These are phyloP conservation scores for Phytophthora ramorum DNA, from an alignment of 352 stramenopile species.

Conservation along the genomic window DNA sequence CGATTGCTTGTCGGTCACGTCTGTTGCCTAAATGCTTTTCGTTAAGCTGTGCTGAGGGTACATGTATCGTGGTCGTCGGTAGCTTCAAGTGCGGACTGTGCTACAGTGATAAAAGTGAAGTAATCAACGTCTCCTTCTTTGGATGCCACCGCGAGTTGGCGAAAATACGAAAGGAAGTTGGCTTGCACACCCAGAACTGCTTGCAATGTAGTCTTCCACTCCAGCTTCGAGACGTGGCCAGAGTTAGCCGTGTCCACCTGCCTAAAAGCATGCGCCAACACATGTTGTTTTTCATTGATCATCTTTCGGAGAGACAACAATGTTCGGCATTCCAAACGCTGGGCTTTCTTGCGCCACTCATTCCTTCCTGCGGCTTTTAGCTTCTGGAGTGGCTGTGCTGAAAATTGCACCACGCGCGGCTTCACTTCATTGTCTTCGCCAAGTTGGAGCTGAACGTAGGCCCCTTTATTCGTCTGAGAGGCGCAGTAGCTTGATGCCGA, in stretches of 20 bases:
- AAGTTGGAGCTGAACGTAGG: constrained; percentile 61
- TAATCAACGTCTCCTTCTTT: constrained; percentile 55
- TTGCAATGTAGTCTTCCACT: constrained; percentile 61
- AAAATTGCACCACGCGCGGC: constrained; percentile 91
- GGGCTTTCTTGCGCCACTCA: constrained; percentile 74
- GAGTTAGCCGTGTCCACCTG: constrained; percentile 33
- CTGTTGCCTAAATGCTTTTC: too few species aligned
- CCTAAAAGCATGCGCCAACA: constrained; percentile 47
- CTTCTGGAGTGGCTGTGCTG: constrained; percentile 81
- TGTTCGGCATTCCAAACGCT: constrained; percentile 58
- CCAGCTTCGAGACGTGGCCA: constrained; percentile 54
- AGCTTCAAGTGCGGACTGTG: constrained; percentile 1
- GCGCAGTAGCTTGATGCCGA: constrained; percentile 91
- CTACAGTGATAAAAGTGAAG: constrained; percentile 43
- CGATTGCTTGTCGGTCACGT: too few species aligned
- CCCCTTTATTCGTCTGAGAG: constrained; percentile 88
- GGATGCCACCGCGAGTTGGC: constrained; percentile 47
- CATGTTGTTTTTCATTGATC: constrained; percentile 66
- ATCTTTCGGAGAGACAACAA: constrained; percentile 70
- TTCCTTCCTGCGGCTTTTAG: constrained; percentile 61
- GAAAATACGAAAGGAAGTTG: constrained; percentile 72
- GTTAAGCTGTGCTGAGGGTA: not conserved
- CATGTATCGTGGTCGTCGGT: not conserved
- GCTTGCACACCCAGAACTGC: constrained; percentile 55
- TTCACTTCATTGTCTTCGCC: constrained; percentile 74